Percentiles rank a stretch among this genome's conserved stretches.
These are phyloP conservation scores for Candida glucosophila DNA, from an alignment of 1,139 yeast genomes.

Conservation along the genomic window DNA sequence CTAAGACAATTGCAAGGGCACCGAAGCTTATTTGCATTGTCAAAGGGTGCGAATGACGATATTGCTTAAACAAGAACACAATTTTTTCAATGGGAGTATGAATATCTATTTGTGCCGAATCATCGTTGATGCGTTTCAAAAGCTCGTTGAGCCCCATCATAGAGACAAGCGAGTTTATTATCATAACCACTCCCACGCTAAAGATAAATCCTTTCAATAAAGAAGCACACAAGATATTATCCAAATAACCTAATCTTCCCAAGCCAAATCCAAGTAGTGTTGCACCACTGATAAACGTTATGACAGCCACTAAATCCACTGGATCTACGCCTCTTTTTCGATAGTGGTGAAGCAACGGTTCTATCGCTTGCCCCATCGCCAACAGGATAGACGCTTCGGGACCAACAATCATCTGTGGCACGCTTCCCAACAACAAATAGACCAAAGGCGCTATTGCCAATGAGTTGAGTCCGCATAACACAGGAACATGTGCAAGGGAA, in stretches of 20 bases:
- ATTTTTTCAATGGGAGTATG: conserved; percentile 75
- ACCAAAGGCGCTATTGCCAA: conserved; percentile 77
- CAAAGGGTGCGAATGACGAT: conserved; percentile 35
- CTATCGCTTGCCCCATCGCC: conserved; percentile 89
- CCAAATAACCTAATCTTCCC: conserved; percentile 79
- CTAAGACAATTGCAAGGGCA: conserved; percentile 37
- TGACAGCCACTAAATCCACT: conserved; percentile 59
- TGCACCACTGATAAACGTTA: conserved; percentile 74
- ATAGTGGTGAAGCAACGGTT: conserved; percentile 46
- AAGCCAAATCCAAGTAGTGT: conserved; percentile 70
- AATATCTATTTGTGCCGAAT: conserved; percentile 41
- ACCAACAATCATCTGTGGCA: conserved; percentile 94
- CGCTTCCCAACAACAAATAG: conserved; percentile 79
- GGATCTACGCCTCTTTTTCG: conserved; percentile 36
- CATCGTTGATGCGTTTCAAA: conserved; percentile 22
- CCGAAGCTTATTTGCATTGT: conserved; percentile 45
- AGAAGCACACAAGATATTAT: conserved; percentile 77
- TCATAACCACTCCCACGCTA: conserved; percentile 90
- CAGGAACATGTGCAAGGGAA: conserved; percentile 85
- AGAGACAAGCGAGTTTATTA: conserved; percentile 65
- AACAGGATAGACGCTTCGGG: conserved; percentile 93
- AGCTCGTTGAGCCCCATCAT: conserved; percentile 57
- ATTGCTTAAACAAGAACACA: conserved; percentile 39
- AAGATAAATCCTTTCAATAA: conserved; percentile 82
- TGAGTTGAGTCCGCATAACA: conserved; percentile 76